Conservation (phyloP, 768 basidiomycete genomes). For the Leccinum variicolor region DNA sequence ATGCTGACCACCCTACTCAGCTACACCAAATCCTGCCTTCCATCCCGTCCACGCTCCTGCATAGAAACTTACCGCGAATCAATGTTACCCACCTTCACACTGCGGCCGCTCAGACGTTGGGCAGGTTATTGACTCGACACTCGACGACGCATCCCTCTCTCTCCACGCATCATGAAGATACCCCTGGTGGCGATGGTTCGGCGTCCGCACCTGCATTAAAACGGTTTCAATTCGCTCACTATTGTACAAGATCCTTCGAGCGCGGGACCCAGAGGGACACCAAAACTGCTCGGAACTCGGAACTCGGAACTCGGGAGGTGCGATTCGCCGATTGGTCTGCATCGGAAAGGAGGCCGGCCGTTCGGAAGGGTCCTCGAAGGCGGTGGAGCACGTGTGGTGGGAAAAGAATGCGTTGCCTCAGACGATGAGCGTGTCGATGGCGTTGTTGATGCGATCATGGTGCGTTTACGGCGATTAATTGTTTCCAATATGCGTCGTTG, state of each 20-base stretch:
- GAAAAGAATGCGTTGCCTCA: constrained; percentile 51
- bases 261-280: constrained; percentile 35
- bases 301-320: constrained; percentile 83
- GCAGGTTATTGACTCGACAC: constrained; percentile 75
- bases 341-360: constrained; percentile 74
- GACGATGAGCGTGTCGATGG: constrained; percentile 34
- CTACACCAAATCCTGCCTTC: constrained; percentile 95
- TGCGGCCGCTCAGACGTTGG: constrained; percentile 79
- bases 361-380: constrained; percentile 82
- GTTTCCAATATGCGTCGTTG: not conserved
- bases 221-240: constrained; percentile 27
- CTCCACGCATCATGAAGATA: constrained; percentile 90
- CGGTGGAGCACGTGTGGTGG: constrained; percentile 73
- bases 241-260: constrained; percentile 30
- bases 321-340: constrained; percentile 80
- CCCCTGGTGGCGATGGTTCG: constrained; percentile 62
- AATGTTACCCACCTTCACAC: constrained; percentile 74
- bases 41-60: constrained; percentile 85
- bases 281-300: constrained; percentile 75
- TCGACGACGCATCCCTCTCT: constrained; percentile 84
- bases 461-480: constrained; percentile 27
- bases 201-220: constrained; percentile 8
- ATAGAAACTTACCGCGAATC: constrained; percentile 74
- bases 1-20: constrained; percentile 37
- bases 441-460: constrained; percentile 64